Percentiles rank a stretch among this genome's conserved stretches.
phyloP scores from a whole-genome alignment of 148 eudicot species.

The Rhododendron ferrugineum region DNA sequence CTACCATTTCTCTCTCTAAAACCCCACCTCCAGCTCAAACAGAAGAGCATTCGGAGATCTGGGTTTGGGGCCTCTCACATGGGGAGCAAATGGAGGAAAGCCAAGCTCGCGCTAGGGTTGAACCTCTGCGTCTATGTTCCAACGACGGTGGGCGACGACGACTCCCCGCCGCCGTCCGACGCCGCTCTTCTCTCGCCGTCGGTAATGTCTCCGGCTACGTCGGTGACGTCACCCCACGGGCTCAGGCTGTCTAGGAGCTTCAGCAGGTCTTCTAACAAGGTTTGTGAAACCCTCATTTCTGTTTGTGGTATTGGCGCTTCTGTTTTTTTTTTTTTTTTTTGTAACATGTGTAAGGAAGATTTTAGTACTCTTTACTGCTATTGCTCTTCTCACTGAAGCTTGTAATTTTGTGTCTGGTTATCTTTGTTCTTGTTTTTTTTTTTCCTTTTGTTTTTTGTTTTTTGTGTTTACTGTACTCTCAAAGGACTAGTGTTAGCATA shows the following conservation, averaged over 20 bases:
- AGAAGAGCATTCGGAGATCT: constrained; percentile 5
- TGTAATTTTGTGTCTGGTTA: background rate
- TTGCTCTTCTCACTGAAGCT: background rate
- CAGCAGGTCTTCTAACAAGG: constrained; percentile 37
- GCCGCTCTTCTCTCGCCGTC: constrained; percentile 19
- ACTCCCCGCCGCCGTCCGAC: constrained; percentile 19
- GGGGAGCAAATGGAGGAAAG: constrained; percentile 43
- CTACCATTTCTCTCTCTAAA: background rate
- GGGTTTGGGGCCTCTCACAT: constrained; percentile 1
- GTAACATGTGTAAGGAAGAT: background rate
- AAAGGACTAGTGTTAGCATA: too few species aligned
- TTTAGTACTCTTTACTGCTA: background rate
- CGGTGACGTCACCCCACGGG: constrained; percentile 36
- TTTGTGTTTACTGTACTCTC: too few species aligned
- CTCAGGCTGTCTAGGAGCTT: constrained; percentile 26
- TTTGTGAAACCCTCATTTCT: constrained; percentile 8
- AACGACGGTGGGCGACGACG: constrained; percentile 17
- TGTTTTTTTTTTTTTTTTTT: background rate
- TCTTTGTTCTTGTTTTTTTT: background rate
- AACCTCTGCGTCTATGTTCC: constrained; percentile 33
- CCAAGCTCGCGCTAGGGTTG: constrained; percentile 36
- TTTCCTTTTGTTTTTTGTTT: background rate
- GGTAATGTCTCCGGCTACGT: constrained; percentile 17
- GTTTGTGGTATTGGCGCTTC: background rate
- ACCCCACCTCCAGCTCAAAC: background rate